These are phyloP conservation scores for Flaveria ramosissima DNA, from an alignment of 129 eudicot species.

Conservation along the genomic window DNA sequence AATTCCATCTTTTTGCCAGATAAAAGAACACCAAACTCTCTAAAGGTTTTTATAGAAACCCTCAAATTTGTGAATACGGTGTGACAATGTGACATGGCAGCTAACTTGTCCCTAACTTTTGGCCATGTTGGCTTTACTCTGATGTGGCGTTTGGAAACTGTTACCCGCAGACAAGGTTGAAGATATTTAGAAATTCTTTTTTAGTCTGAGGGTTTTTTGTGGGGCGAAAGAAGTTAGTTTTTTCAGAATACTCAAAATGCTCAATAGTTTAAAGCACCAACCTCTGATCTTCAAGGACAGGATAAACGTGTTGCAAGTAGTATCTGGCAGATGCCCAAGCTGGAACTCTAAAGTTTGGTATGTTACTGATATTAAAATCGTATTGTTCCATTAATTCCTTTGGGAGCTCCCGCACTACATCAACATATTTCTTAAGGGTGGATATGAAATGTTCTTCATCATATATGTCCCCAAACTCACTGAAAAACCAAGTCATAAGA, in stretches of 20 bases:
- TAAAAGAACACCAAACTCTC: not conserved
- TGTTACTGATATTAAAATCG: constrained; percentile 61
- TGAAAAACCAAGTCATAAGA: constrained; percentile 38
- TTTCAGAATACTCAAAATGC: not conserved
- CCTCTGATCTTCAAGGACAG: constrained; percentile 63
- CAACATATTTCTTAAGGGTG: constrained; percentile 54
- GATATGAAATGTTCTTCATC: constrained; percentile 81
- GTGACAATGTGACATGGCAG: not conserved
- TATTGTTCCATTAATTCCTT: constrained; percentile 58
- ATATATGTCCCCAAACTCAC: constrained; percentile 83
- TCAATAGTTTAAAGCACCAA: constrained; percentile 31
- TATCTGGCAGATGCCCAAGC: constrained; percentile 84
- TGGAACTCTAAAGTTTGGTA: constrained; percentile 56
- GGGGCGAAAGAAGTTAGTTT: not conserved
- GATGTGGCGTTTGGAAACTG: not conserved
- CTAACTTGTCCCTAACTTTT: not conserved
- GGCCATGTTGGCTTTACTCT: not conserved
- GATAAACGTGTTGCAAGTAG: constrained; percentile 72
- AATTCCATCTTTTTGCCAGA: not conserved
- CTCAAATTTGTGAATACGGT: not conserved
- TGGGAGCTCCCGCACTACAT: constrained; percentile 65
- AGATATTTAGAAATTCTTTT: not conserved
- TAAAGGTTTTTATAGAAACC: not conserved
- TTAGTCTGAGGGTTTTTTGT: not conserved
- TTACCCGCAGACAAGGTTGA: not conserved